A percentile compares a stretch with the other conserved stretches of the same genome.
Evolutionary conservation across 345 rosid genomes (phyloP).

Genomic region (Salix suchowensis): DNA sequence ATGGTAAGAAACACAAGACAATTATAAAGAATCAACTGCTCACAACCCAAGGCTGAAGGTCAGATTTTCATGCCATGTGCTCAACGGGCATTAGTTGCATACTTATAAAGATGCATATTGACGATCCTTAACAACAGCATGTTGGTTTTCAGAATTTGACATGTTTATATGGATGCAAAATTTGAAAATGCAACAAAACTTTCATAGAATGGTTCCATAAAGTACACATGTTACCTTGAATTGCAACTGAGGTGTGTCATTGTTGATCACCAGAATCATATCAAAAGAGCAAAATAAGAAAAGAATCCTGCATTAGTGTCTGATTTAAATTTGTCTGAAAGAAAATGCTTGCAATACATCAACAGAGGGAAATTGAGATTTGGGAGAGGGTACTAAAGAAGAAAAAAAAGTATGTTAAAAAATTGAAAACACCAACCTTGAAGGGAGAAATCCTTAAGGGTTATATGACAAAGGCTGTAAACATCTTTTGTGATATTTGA

Average conservation of each 20-base stretch:
- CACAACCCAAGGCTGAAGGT: neutral
- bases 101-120: too few relatives aligned
- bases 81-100: neutral
- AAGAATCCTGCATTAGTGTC: slow-evolving; percentile 21
- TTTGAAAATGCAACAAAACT: neutral
- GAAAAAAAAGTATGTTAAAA: neutral
- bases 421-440: slow-evolving; percentile 57
- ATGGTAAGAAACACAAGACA: neutral
- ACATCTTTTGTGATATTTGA: slow-evolving; percentile 60
- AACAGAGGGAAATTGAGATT: neutral
- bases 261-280: slow-evolving; percentile 8
- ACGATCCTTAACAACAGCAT: neutral
- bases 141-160: neutral
- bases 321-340: neutral
- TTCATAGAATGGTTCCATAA: slow-evolving; percentile 1
- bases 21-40: neutral
- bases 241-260: slow-evolving; percentile 46
- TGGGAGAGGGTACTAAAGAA: neutral
- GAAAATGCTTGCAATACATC: slow-evolving; percentile 5
- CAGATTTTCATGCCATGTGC: neutral
- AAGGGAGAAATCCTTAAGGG: slow-evolving; percentile 93
- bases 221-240: slow-evolving; percentile 47
- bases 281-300: slow-evolving; percentile 8
- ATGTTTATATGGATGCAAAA: neutral
- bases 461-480: slow-evolving; percentile 74